Conservation (phyloP, 345 rosid genomes). For the Eucalyptus shirleyi region DNA sequence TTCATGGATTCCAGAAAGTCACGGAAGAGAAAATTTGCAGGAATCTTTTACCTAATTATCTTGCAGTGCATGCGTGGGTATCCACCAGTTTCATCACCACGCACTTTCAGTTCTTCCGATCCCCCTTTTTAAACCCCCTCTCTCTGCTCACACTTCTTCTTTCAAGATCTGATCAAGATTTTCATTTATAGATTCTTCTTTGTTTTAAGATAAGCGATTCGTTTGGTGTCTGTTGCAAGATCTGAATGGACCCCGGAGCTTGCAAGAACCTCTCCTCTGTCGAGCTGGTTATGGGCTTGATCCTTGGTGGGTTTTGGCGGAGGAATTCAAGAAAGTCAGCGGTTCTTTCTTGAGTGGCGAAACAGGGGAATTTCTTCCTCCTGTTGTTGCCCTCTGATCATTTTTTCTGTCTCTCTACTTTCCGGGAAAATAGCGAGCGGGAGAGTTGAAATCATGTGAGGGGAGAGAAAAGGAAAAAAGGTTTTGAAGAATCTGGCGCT, state of each 20-base stretch:
- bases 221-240: not conserved
- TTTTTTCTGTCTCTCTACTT: not conserved
- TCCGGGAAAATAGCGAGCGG: not conserved
- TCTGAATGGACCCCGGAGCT: not conserved
- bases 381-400: not conserved
- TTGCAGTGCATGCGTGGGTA: not conserved
- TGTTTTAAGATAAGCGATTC: not conserved
- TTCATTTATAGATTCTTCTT: not conserved
- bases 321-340: not conserved
- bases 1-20: not conserved
- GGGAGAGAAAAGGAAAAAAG: not conserved
- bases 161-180: not conserved
- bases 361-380: not conserved
- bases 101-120: not conserved
- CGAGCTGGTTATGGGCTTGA: not conserved
- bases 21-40: not conserved
- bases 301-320: not conserved
- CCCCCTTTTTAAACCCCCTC: not conserved
- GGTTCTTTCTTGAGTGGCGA: not conserved
- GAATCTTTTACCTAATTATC: not conserved
- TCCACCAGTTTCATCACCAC: not conserved
- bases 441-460: not conserved
- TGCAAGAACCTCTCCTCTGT: not conserved
- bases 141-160: not conserved
- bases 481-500: not conserved